These are phyloP conservation scores for Tarenaya hassleriana DNA, from an alignment of 345 rosid species.

Conservation along the genomic window DNA sequence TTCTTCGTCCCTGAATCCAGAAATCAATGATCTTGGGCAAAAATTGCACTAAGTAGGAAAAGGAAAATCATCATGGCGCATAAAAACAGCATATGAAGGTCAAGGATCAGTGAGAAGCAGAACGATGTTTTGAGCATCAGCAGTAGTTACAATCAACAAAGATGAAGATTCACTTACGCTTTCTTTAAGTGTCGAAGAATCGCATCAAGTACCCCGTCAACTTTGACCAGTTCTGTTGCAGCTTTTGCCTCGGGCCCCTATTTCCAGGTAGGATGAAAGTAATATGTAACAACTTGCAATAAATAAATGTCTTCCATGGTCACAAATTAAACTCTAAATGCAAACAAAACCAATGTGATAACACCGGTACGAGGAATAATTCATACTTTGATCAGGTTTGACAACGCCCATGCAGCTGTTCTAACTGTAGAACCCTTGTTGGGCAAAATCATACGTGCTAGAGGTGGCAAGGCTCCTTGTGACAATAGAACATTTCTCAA, in stretches of 20 bases:
- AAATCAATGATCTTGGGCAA: constrained; percentile 12
- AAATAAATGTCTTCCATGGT: not conserved
- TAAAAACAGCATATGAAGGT: not conserved
- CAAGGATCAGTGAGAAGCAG: not conserved
- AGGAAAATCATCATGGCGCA: not conserved
- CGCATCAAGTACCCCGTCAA: constrained; percentile 72
- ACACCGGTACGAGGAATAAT: constrained; percentile 7
- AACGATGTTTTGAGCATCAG: not conserved
- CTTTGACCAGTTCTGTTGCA: constrained; percentile 67
- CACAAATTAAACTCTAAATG: too few relatives aligned
- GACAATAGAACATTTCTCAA: constrained; percentile 74
- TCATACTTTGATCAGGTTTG: constrained; percentile 86
- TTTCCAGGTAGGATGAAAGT: constrained; percentile 28
- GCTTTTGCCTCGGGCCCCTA: constrained; percentile 94
- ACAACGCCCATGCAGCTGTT: constrained; percentile 98
- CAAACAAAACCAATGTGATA: constrained; percentile 14
- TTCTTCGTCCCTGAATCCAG: constrained; percentile 72
- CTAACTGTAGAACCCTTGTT: constrained; percentile 86
- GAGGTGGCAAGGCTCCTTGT: constrained; percentile 86
- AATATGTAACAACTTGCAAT: constrained; percentile 29
- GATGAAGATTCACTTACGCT: constrained; percentile 48
- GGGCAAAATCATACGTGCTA: constrained; percentile 95
- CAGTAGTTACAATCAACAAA: not conserved
- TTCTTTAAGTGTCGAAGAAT: constrained; percentile 75
- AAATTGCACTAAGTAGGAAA: not conserved